Conservation (phyloP, 306 rosid genomes). For the Casuarina glauca region DNA sequence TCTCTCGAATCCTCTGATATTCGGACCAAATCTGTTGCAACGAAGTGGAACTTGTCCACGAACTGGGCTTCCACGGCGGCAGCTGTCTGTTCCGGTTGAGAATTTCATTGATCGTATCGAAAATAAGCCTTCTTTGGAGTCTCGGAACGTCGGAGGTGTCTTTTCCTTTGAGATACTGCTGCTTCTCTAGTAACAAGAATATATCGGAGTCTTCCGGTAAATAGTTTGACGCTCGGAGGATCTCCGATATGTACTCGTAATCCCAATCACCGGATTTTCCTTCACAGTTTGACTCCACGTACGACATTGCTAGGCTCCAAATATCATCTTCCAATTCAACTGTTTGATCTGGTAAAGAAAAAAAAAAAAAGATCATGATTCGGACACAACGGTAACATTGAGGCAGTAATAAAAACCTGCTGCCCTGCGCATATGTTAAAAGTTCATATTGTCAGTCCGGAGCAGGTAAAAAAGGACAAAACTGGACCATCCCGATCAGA, state of each 20-base stretch:
- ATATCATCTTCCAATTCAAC: constrained; percentile 67
- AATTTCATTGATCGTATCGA: constrained; percentile 72
- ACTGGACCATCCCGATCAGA: too few species aligned
- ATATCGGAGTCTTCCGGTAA: constrained; percentile 58
- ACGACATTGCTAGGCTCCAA: constrained; percentile 51
- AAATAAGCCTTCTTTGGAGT: constrained; percentile 61
- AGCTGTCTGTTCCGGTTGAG: constrained; percentile 46
- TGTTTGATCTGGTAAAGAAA: constrained; percentile 48
- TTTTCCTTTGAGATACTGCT: constrained; percentile 64
- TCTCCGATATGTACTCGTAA: constrained; percentile 63
- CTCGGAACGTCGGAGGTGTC: constrained; percentile 55
- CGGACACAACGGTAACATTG: neutral
- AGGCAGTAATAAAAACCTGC: neutral
- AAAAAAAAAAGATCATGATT: neutral
- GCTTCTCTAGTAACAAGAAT: constrained; percentile 68
- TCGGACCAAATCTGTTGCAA: constrained; percentile 64
- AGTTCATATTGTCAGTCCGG: neutral
- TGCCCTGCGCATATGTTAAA: neutral
- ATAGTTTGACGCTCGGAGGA: constrained; percentile 60
- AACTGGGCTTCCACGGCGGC: constrained; percentile 75
- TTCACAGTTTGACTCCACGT: constrained; percentile 43
- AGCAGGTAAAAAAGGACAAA: too few species aligned
- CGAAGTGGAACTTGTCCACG: constrained; percentile 18
- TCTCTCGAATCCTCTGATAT: constrained; percentile 56
- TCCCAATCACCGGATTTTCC: constrained; percentile 56